phyloP scores from a whole-genome alignment of 306 rosid species.

The Erythrophleum fordii region DNA sequence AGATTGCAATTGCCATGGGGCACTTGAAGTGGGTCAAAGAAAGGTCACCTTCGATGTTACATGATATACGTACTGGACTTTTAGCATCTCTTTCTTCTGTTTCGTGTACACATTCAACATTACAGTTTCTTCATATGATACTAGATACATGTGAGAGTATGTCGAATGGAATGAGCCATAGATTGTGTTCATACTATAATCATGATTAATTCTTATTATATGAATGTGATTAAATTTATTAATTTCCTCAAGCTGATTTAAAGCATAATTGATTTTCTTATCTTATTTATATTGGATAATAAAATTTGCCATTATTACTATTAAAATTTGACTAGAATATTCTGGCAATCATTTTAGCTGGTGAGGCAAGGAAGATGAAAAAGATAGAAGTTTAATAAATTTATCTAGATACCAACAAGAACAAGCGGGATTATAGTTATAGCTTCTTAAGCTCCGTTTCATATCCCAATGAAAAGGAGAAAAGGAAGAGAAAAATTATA shows the following conservation, averaged over 20 bases:
- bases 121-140: conserved; percentile 60
- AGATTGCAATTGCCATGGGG: conserved; percentile 58
- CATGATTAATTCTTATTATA: not conserved
- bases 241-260: not conserved
- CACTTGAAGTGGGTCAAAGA: conserved; percentile 66
- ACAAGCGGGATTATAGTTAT: too few species aligned
- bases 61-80: conserved; percentile 59
- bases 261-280: not conserved
- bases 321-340: not conserved
- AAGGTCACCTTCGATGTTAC: conserved; percentile 58
- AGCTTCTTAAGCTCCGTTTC: too few species aligned
- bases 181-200: not conserved
- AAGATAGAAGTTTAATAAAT: too few species aligned
- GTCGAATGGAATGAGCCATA: conserved; percentile 29
- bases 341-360: not conserved
- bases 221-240: not conserved
- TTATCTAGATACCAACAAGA: too few species aligned
- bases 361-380: too few species aligned
- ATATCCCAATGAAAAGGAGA: too few species aligned
- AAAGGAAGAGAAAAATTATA: too few species aligned
- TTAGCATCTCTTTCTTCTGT: conserved; percentile 68
- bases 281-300: not conserved
- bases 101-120: conserved; percentile 52
- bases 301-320: not conserved
- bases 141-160: conserved; percentile 45